phyloP scores from a whole-genome alignment of 1,139 yeast genomes.

The Nadsonia commutata region DNA sequence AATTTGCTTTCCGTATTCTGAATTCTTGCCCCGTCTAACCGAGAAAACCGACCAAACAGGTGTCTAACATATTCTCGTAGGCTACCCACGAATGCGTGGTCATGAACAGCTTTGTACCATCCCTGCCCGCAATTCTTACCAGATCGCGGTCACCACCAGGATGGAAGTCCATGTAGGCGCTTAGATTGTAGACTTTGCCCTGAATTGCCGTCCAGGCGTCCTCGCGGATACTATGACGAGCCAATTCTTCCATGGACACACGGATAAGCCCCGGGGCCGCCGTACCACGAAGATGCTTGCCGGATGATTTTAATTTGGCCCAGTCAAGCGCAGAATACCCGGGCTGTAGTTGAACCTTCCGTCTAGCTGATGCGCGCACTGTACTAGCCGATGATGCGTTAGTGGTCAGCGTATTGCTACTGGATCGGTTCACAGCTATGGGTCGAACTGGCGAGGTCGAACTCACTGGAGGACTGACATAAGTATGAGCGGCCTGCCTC shows the following conservation, averaged over 20 bases:
- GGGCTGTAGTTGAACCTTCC: conserved; percentile 52
- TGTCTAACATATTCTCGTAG: conserved; percentile 64
- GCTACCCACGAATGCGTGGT: conserved; percentile 83
- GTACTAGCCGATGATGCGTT: conserved; percentile 26
- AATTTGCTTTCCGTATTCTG: too few relatives aligned
- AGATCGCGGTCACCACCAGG: conserved; percentile 86
- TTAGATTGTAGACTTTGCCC: conserved; percentile 72
- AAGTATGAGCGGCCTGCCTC: too few relatives aligned
- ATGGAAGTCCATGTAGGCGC: conserved; percentile 71
- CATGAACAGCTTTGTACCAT: conserved; percentile 68
- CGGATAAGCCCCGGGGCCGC: conserved; percentile 24
- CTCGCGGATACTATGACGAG: conserved; percentile 37
- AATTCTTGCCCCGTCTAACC: too few relatives aligned
- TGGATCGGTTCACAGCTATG: too few relatives aligned
- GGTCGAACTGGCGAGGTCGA: too few relatives aligned
- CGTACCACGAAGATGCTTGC: conserved; percentile 25
- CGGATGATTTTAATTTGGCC: conserved; percentile 45
- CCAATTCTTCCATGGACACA: conserved; percentile 46
- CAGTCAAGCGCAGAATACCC: conserved; percentile 83
- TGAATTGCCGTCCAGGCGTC: conserved; percentile 83
- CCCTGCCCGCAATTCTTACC: conserved; percentile 69
- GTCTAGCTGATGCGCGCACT: conserved; percentile 19
- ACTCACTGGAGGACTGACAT: too few relatives aligned
- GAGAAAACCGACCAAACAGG: conserved; percentile 65
- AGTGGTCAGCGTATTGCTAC: conserved; percentile 30